Percentiles rank a stretch among this genome's conserved stretches.
phyloP scores from a whole-genome alignment of 306 rosid species.

The Vigna radiata region DNA sequence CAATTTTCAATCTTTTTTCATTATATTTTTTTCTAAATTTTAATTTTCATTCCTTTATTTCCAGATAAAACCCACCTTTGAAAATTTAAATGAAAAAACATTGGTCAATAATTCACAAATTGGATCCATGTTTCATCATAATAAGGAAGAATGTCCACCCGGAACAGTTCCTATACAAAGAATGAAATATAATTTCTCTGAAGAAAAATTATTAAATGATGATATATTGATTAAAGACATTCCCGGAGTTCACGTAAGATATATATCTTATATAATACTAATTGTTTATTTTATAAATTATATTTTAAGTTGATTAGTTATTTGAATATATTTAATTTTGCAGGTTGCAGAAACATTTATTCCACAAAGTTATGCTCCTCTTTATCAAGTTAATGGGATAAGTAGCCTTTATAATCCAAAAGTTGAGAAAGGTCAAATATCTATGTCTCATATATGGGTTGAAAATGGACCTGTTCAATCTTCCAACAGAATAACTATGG shows the following conservation, averaged over 20 bases:
- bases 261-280: background rate
- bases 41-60: too few species aligned
- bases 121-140: too few species aligned
- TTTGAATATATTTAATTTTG: background rate
- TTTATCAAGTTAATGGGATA: conserved; percentile 6
- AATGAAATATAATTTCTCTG: too few species aligned
- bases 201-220: too few species aligned
- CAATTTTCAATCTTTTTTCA: too few species aligned
- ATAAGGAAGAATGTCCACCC: too few species aligned
- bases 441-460: background rate
- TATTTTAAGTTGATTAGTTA: background rate
- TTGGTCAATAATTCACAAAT: too few species aligned
- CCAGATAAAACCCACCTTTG: too few species aligned
- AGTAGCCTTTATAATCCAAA: background rate
- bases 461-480: background rate
- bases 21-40: too few species aligned
- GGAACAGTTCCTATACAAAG: too few species aligned
- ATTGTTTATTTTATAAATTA: background rate
- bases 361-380: fast-evolving
- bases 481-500: background rate
- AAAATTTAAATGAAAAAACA: too few species aligned
- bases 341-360: background rate
- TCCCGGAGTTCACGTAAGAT: conserved; percentile 5
- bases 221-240: too few species aligned
- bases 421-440: background rate